These are phyloP conservation scores for Fusarium pininemorale DNA, from an alignment of 2,329 filamentous ascomycete species.

Conservation along the genomic window DNA sequence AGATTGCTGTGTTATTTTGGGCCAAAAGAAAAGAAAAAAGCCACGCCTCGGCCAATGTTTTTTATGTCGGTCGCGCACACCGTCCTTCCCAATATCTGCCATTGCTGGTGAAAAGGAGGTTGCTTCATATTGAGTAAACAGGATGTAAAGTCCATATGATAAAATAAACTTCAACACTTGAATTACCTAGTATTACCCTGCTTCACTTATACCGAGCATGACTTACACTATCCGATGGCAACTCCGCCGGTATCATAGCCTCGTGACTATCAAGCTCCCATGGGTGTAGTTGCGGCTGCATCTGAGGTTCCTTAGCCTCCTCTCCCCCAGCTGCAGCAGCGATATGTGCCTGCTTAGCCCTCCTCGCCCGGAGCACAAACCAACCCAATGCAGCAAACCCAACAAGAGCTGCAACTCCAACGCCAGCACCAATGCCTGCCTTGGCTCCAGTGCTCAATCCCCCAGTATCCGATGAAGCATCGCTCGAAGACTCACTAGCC, in stretches of 20 bases:
- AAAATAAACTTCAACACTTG: background rate
- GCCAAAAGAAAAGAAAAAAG: background rate
- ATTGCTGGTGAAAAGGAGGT: no score
- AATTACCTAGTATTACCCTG: background rate
- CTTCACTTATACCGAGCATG: background rate
- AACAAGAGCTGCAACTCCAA: background rate
- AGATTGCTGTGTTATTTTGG: no score
- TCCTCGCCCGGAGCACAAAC: constrained; percentile 1
- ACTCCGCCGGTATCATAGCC: background rate
- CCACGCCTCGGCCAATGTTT: background rate
- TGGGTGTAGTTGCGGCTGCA: background rate
- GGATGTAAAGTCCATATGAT: accelerated
- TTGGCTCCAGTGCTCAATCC: background rate
- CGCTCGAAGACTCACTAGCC: no score
- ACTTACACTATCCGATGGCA: background rate
- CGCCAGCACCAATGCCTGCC: background rate
- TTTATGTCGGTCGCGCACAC: background rate
- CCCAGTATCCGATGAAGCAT: background rate
- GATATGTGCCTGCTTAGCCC: background rate
- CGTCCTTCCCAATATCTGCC: no score
- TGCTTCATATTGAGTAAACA: accelerated
- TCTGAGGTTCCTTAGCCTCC: background rate
- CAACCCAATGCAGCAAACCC: background rate
- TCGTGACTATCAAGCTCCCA: background rate
- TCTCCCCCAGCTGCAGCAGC: background rate